Percentiles rank a stretch among this genome's conserved stretches.
Conservation (phyloP, 306 rosid species). For the Fragaria ananassa region DNA sequence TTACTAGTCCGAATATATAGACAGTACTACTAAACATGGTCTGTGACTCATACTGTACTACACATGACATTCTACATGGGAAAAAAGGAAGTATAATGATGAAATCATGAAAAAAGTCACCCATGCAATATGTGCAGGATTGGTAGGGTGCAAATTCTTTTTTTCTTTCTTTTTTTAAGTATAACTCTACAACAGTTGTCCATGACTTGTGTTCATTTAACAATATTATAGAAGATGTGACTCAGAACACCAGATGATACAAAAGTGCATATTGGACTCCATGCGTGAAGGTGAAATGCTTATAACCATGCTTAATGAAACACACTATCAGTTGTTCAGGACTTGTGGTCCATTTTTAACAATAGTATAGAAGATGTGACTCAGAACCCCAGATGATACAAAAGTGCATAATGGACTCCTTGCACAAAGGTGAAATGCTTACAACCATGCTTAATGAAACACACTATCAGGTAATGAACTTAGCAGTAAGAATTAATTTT, state of each 20-base stretch:
- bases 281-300: neutral
- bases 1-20: neutral
- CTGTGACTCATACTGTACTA: neutral
- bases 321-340: no score
- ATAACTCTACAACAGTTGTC: neutral
- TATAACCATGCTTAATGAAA: no score
- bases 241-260: neutral
- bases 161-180: neutral
- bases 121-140: neutral
- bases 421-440: neutral
- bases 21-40: neutral
- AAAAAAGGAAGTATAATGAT: neutral
- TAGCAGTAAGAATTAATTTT: constrained; percentile 11
- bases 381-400: no score
- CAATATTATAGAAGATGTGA: neutral
- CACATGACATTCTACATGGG: neutral
- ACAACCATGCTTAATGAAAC: neutral
- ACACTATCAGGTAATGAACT: neutral
- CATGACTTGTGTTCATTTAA: neutral
- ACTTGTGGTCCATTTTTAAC: no score
- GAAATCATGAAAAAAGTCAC: neutral
- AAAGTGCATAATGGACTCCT: neutral
- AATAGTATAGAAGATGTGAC: no score
- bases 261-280: neutral
- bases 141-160: neutral